A percentile compares a stretch with the other conserved stretches of the same genome.
phyloP scores from a whole-genome alignment of 805 yeast genomes.

The Wilhelminamyces savonicus region DNA sequence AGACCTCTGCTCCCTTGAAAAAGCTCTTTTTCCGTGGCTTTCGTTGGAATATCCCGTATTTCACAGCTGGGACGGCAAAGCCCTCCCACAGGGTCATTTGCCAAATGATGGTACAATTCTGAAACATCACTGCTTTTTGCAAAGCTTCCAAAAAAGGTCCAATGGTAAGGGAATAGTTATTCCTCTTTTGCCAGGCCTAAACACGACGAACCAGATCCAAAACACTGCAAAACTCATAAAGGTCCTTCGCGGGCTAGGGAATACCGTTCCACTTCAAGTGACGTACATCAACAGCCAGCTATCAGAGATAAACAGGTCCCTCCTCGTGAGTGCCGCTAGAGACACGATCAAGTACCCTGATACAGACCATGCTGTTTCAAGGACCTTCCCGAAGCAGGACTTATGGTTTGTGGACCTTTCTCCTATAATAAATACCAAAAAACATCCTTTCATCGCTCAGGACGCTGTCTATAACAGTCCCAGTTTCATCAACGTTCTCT shows the following conservation, averaged over 20 bases:
- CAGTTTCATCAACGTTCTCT: too few relatives aligned
- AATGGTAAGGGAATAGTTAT: slow-evolving; percentile 28
- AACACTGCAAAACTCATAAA: background rate
- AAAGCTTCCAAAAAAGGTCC: slow-evolving; percentile 5
- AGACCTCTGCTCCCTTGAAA: slow-evolving; percentile 9
- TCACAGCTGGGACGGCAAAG: slow-evolving; percentile 10
- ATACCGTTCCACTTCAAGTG: slow-evolving; percentile 25
- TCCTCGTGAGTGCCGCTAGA: slow-evolving; percentile 6
- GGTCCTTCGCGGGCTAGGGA: slow-evolving; percentile 17
- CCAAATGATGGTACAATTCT: slow-evolving; percentile 6
- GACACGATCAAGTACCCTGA: too few relatives aligned
- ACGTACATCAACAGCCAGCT: too few relatives aligned
- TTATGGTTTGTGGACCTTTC: slow-evolving; percentile 22
- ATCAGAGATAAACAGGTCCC: too few relatives aligned
- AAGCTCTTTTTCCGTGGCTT: slow-evolving; percentile 25
- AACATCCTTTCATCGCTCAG: too few relatives aligned
- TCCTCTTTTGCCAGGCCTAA: slow-evolving; percentile 13
- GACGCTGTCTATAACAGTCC: too few relatives aligned
- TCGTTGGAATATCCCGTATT: slow-evolving; percentile 16
- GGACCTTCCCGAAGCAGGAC: slow-evolving; percentile 15
- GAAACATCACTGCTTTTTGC: slow-evolving; percentile 7
- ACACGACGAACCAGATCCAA: slow-evolving; percentile 1
- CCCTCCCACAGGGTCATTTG: slow-evolving; percentile 4
- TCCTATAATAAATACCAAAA: slow-evolving; percentile 9
- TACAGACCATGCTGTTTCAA: background rate